Evolutionary conservation across 306 rosid species (phyloP).

Genomic region (Bauhinia variegata): DNA sequence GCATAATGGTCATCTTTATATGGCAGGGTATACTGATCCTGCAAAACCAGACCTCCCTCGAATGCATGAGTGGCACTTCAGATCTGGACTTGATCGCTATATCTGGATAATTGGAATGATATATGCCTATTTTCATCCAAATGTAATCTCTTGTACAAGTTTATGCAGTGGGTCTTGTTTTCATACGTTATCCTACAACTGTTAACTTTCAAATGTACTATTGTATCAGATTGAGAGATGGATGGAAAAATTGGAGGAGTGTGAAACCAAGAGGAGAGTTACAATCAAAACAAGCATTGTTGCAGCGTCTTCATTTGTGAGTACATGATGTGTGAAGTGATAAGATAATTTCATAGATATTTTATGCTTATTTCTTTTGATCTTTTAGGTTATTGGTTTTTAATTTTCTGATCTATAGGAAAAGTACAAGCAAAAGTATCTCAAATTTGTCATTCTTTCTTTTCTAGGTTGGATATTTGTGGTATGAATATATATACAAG

Average conservation of each 20-base stretch:
- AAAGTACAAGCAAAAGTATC: slow-evolving; percentile 17
- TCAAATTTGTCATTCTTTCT: slow-evolving; percentile 26
- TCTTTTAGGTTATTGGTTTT: slow-evolving; percentile 20
- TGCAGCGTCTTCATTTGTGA: slow-evolving; percentile 69
- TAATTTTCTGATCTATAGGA: slow-evolving; percentile 24
- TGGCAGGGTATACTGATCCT: slow-evolving; percentile 93
- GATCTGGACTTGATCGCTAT: slow-evolving; percentile 99
- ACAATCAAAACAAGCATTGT: slow-evolving; percentile 79
- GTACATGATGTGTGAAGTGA: slow-evolving; percentile 42
- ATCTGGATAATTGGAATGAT: slow-evolving; percentile 98
- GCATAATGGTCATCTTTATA: slow-evolving; percentile 27
- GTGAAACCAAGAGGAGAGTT: slow-evolving; percentile 78
- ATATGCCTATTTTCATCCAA: slow-evolving; percentile 94
- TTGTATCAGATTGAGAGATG: slow-evolving; percentile 86
- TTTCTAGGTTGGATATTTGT: slow-evolving; percentile 85
- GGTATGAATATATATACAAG: slow-evolving; percentile 95
- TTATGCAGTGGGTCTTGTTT: slow-evolving; percentile 34
- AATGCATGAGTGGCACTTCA: slow-evolving; percentile 97
- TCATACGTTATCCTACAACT: slow-evolving; percentile 23
- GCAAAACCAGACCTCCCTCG: slow-evolving; percentile 87
- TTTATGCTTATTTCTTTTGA: slow-evolving; percentile 11
- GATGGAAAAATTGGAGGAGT: slow-evolving; percentile 97
- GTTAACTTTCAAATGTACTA: slow-evolving; percentile 31
- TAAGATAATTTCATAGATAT: slow-evolving; percentile 24
- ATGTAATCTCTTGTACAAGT: slow-evolving; percentile 56